Evolutionary conservation across 805 yeast species (phyloP).

Genomic region (Barnettozyma botsteinii): DNA sequence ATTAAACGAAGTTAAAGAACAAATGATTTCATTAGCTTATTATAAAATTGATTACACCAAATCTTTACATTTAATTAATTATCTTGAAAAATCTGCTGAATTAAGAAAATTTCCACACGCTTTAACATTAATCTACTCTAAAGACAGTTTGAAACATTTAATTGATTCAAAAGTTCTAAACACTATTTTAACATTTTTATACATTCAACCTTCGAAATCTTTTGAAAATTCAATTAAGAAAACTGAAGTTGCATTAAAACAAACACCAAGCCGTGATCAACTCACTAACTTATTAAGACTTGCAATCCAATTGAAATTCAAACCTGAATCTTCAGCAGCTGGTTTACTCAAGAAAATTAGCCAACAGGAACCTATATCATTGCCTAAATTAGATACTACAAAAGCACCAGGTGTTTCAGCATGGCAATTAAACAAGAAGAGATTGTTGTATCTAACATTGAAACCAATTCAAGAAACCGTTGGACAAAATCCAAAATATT

Average conservation of each 20-base stretch:
- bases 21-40: conserved; percentile 16
- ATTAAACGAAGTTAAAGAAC: conserved; percentile 11
- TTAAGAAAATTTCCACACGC: conserved; percentile 21
- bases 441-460: conserved; percentile 20
- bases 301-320: conserved; percentile 13
- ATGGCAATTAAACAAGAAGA: conserved; percentile 11
- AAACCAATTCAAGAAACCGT: conserved; percentile 19
- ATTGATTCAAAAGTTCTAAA: conserved; percentile 16
- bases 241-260: conserved; percentile 11
- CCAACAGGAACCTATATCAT: background rate
- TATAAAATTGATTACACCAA: conserved; percentile 19
- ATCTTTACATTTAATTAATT: conserved; percentile 17
- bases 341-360: conserved; percentile 6
- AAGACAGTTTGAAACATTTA: conserved; percentile 6
- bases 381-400: conserved; percentile 12
- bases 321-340: conserved; percentile 9
- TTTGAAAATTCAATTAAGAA: conserved; percentile 11
- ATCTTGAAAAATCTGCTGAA: conserved; percentile 20
- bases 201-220: conserved; percentile 19
- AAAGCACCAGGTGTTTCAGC: conserved; percentile 11
- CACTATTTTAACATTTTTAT: conserved; percentile 17
- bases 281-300: conserved; percentile 18
- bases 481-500: conserved; percentile 3
- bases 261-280: conserved; percentile 6
- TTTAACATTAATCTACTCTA: conserved; percentile 18